Base-by-base conservation (phyloP, 2,329 filamentous ascomycete species). In the Colletotrichum brevisporum region DNA sequence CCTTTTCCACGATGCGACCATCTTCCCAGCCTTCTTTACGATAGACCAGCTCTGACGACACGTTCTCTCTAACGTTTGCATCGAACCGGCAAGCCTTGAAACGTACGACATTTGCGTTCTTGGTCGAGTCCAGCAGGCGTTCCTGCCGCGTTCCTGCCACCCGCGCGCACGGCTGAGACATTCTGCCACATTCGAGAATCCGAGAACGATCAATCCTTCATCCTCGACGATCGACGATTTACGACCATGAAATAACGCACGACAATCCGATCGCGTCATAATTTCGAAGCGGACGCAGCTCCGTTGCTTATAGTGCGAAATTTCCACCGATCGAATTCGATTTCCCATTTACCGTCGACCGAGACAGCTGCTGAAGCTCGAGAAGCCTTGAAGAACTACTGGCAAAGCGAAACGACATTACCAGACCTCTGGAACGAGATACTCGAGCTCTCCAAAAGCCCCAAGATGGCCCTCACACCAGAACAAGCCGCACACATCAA, bases 401-500 rank as follows among this genome's bases (percentile, higher is more conserved):
- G 8, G 9, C 10, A 4, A 36, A 12, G 9, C 31, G 31, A 36
- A 9, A 36, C 16, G 43, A 8, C 27, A n/a, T 10, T 3, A 36
- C 2, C 4, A 16, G 15, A 13, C 15, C 13, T 24, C 45, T 10
- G 3, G 12, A 41, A 24, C 10, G n/a, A 27, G 4, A 41, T 24
- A 10, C 15, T 6, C 4, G 4, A 43, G 12, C 6, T 10, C 31
- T 10, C 4, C 31, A 10, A 3, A 36, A 36, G 2, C 8, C 10
- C 8, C 41, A 24, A 1, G 39, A 69, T 69, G 67, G 61, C 55
- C 5, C 18, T 69, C 6, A 60, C 62, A 31, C 26, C 55, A n/a
- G 62, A 69, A 5, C 53, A 69, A 36, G 9, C 27, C 16, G 36
- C 62, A 27, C 50, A 69, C 43, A 55, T 69, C 26, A 55, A 69